Percentiles rank a stretch among this genome's conserved stretches.
Conservation (phyloP, 192 early-diverging fungal species). For the Coemansia sp. region DNA sequence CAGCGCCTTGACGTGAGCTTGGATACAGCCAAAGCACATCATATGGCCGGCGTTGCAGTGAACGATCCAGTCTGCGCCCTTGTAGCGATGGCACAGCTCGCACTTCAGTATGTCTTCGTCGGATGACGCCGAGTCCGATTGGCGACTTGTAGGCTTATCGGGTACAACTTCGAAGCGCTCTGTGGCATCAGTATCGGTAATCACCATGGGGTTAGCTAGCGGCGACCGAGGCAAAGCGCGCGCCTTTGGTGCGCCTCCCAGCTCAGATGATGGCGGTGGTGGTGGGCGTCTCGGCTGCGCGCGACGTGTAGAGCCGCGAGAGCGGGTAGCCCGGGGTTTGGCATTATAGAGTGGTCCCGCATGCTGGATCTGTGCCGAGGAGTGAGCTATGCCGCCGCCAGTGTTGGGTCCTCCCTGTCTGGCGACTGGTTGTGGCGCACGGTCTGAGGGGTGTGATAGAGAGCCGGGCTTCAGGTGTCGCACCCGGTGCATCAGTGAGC, state of each 20-base stretch:
- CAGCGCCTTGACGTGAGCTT: conserved; percentile 32
- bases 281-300: conserved; percentile 5
- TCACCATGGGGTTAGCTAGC: conserved; percentile 39
- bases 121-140: conserved; percentile 15
- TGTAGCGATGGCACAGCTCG: conserved; percentile 33
- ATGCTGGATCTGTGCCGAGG: conserved; percentile 12
- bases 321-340: not conserved
- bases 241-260: conserved; percentile 10
- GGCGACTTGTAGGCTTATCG: not conserved
- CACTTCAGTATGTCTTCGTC: conserved; percentile 43
- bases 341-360: not conserved
- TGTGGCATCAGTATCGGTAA: not conserved
- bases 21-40: conserved; percentile 55
- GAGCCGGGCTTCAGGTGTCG: conserved; percentile 24
- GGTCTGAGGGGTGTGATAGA: conserved; percentile 10
- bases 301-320: conserved; percentile 2
- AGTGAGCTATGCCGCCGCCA: conserved; percentile 4
- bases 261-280: conserved; percentile 1
- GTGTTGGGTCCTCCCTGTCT: not conserved
- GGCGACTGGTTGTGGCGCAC: not conserved
- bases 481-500: conserved; percentile 40
- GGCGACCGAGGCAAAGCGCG: conserved; percentile 53
- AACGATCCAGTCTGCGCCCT: conserved; percentile 41
- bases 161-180: not conserved
- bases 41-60: conserved; percentile 29